Evolutionary conservation across 2,329 filamentous ascomycete species (phyloP).

Genomic region (Stagonosporopsis rhizophila): DNA sequence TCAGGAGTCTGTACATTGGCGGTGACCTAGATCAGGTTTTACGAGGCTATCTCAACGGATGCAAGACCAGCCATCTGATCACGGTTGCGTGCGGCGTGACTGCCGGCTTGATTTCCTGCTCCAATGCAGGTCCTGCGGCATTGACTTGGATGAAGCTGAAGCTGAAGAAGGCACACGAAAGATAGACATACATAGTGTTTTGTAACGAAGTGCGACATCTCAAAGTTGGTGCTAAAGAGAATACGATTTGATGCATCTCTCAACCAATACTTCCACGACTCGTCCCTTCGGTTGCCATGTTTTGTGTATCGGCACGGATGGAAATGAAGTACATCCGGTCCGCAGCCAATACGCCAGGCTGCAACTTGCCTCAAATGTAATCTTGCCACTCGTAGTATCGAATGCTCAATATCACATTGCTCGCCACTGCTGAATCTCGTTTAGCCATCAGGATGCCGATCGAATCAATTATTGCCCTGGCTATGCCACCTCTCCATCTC

Average conservation of each 20-base stretch:
- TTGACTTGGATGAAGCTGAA: slow-evolving; percentile 24
- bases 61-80: slow-evolving; percentile 33
- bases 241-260: neutral
- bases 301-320: slow-evolving; percentile 5
- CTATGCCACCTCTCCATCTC: slow-evolving; percentile 46
- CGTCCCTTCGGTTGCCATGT: neutral
- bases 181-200: neutral
- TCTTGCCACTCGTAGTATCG: too few species aligned
- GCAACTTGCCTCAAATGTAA: neutral
- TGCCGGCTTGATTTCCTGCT: slow-evolving; percentile 28
- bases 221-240: too few species aligned
- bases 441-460: slow-evolving; percentile 6
- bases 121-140: slow-evolving; percentile 27
- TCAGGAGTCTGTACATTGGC: slow-evolving; percentile 46
- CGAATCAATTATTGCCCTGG: neutral
- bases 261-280: neutral
- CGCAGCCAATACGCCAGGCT: slow-evolving; percentile 1
- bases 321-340: too few species aligned
- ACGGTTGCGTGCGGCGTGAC: slow-evolving; percentile 30
- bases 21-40: slow-evolving; percentile 31
- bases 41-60: slow-evolving; percentile 35
- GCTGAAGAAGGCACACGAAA: slow-evolving; percentile 25
- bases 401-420: neutral
- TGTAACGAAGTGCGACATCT: too few species aligned
- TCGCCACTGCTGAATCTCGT: neutral